Evolutionary conservation across 2,329 filamentous ascomycete species (phyloP), one percentile per base, ranked within the genome.

Genomic region (Trichoderma sp.): DNA sequence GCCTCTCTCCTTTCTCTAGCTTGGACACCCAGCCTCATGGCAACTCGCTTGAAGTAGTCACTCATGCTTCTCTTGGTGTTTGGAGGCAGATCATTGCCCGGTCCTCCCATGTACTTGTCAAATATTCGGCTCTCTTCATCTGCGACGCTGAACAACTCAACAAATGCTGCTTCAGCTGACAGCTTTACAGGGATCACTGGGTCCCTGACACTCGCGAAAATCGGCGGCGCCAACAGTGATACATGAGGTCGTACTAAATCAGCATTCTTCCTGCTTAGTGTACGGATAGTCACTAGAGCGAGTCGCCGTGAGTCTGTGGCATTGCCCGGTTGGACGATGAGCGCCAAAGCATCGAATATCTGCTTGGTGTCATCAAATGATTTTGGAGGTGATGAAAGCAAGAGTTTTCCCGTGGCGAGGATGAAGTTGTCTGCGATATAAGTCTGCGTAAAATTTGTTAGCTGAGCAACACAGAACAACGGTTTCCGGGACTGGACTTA

Each of bases 31-130:
- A 98, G 82, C 74, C 94, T 88, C 75, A 95, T 79, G 1, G 93
- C 93, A 72, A 99, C 92, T 52, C 96, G 86, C 85, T 97, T 97
- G 83, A 98, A 98, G 82, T 99, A 99, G 79, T 99, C 96, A 69
- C 90, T 87, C 91, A 99, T 97, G 78, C 91, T 94, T 74, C 95
- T 87, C 85, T 96, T 96, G 21, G 89, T 89, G 51, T 88, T 90
- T 0, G 92, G 81, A 10, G 89, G 85, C 69, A 97, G 80, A 3
- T 88, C 87, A 61, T 87, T 86, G 6, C 87, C 88, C 1, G 90
- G 84, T 0, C 89, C 89, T 11, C 87, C 84, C 83, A 97, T 90
- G 80, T 94, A 98, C 81, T 94, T 94, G 74, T 97, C 94, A 78
- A 97, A 98, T 24, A 97, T 89, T 71, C 88, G 90, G 69, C 85